Percentiles rank a stretch among this genome's conserved stretches.
phyloP scores from a whole-genome alignment of 2,329 filamentous ascomycete species.

The Dendrostoma leiphaemia region DNA sequence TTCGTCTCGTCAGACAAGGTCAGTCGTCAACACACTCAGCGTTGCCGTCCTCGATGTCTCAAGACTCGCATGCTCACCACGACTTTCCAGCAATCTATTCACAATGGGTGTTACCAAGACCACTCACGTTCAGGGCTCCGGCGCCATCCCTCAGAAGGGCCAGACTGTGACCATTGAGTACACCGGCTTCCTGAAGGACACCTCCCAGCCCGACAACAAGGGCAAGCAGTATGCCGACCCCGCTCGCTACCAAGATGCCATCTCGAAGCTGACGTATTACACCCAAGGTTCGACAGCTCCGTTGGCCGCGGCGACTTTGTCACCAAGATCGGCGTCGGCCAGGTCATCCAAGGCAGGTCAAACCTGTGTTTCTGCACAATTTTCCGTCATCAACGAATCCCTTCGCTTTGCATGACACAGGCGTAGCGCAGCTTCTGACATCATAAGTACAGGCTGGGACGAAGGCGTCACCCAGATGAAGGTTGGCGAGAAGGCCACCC shows the following conservation, averaged over 20 bases:
- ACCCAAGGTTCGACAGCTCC: slow-evolving; percentile 82
- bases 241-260: slow-evolving; percentile 1
- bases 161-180: slow-evolving; percentile 86
- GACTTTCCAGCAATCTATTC: slow-evolving; percentile 20
- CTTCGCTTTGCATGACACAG: neutral
- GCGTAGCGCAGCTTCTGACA: slow-evolving; percentile 9
- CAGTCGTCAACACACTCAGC: slow-evolving; percentile 11
- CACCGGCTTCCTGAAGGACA: slow-evolving; percentile 81
- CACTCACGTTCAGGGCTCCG: slow-evolving; percentile 59
- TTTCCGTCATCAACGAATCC: no score
- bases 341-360: slow-evolving; percentile 77
- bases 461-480: slow-evolving; percentile 84
- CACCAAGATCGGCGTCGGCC: slow-evolving; percentile 75
- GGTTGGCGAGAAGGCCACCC: slow-evolving; percentile 82
- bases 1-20: slow-evolving; percentile 9
- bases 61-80: slow-evolving; percentile 4
- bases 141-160: slow-evolving; percentile 59
- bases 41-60: neutral
- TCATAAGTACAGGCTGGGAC: slow-evolving; percentile 64
- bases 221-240: slow-evolving; percentile 63
- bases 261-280: slow-evolving; percentile 19
- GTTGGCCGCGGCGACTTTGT: slow-evolving; percentile 73
- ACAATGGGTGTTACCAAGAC: slow-evolving; percentile 75
- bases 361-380: neutral
- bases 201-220: slow-evolving; percentile 57